Base-by-base conservation (phyloP, 352 stramenopile species). In the Phytophthora lateralis region DNA sequence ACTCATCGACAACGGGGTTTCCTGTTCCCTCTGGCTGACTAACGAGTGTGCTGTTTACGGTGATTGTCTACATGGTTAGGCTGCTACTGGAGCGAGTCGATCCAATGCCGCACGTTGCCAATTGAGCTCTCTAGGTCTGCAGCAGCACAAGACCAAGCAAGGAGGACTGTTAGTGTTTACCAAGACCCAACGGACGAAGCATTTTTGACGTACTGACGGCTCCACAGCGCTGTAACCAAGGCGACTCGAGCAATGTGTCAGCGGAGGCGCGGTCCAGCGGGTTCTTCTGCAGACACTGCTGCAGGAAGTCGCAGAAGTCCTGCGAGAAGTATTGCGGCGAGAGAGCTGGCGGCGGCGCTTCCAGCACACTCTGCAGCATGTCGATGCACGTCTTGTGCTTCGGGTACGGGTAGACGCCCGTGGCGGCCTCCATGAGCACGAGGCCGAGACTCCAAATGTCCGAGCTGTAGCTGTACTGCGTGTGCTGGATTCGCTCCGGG, bases 371-470 rank as follows among this genome's bases (percentile, higher is more conserved):
- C 63, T 94, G 85, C 60, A 94, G 76, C 82, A 92, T 88, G 42
- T 93, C 89, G 59, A 97, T 95, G 54, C 76, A 86, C 21, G 78
- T 91, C 42, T 80, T 78, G 66, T 90, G 78, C 60, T 90, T 89
- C 34, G 75, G 70, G 65, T 97, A 98, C 38, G 93, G 93, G 55
- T 88, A 97, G 20, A 95, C 71, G 51, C 93, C 93, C 17, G 85
- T 94, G 18, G 88, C 78, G 10, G 87, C 86, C 71, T 99, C 91
- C 60, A 98, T 85, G 35, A 97, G 73, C 38, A 97, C 79, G 64
- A 95, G 90, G 2, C 94, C 93, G 30, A 98, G 85, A 66, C 88
- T 95, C 92, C 94, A 98, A 45, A 98, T 91, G 67, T 98, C 94
- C 38, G 81, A 95, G 43, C 80, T 90, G 73, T 93, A 94, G 61